Evolutionary conservation across 2,329 filamentous ascomycete species (phyloP).

Genomic region (Monilinia aucupariae): DNA sequence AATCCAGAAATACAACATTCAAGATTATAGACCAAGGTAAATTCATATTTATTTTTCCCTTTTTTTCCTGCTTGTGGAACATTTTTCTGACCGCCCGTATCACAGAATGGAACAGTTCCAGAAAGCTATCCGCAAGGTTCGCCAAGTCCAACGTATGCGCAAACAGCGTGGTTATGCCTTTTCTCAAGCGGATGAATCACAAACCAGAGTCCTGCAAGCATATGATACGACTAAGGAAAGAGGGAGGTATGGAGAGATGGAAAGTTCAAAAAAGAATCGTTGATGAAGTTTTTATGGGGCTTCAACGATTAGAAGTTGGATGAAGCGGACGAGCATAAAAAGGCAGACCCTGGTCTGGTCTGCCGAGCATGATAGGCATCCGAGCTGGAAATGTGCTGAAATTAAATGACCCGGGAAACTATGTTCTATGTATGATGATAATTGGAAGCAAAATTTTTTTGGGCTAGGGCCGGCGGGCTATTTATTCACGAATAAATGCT

Average conservation of each 20-base stretch:
- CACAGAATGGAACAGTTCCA: constrained; percentile 97
- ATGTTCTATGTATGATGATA: constrained; percentile 14
- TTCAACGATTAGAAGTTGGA: neutral
- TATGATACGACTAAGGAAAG: constrained; percentile 94
- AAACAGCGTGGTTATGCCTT: constrained; percentile 99
- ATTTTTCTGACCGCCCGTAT: neutral
- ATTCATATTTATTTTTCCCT: constrained; percentile 31
- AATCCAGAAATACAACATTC: constrained; percentile 99
- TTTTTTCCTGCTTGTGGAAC: constrained; percentile 23
- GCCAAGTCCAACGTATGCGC: constrained; percentile 97
- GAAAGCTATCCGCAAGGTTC: constrained; percentile 96
- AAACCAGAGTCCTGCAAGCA: constrained; percentile 89
- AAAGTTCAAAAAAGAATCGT: constrained; percentile 27
- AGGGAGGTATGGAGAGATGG: constrained; percentile 93
- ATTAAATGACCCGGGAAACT: constrained; percentile 1
- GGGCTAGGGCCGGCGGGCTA: constrained; percentile 4
- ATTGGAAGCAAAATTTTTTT: constrained; percentile 8
- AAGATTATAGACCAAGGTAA: constrained; percentile 93
- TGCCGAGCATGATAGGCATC: neutral
- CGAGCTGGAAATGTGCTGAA: neutral
- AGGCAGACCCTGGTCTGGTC: constrained; percentile 8
- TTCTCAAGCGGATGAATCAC: constrained; percentile 92
- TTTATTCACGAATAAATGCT: constrained; percentile 4
- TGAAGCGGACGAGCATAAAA: neutral
- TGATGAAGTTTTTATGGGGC: neutral